A percentile compares a stretch with the other conserved stretches of the same genome.
These are phyloP conservation scores for Pichia inconspicua DNA, from an alignment of 1,139 yeast genomes.

Conservation along the genomic window DNA sequence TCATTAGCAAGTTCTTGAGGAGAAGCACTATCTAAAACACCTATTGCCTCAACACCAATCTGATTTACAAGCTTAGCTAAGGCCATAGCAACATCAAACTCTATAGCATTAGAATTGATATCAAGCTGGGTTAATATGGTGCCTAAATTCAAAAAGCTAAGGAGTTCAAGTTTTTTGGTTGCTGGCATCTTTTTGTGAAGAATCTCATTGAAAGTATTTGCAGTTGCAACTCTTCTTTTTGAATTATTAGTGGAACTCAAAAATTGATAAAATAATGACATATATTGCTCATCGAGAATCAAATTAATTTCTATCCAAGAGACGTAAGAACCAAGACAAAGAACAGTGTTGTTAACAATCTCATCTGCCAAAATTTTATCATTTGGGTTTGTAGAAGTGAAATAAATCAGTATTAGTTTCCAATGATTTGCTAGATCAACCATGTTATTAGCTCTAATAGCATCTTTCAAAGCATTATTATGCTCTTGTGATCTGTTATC, in stretches of 20 bases:
- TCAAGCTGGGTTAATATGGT: slow-evolving; percentile 37
- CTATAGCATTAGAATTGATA: slow-evolving; percentile 33
- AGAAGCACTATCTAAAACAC: slow-evolving; percentile 49
- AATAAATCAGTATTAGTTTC: slow-evolving; percentile 47
- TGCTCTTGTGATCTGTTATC: slow-evolving; percentile 55
- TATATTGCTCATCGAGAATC: slow-evolving; percentile 60
- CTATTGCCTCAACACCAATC: slow-evolving; percentile 67
- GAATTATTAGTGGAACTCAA: slow-evolving; percentile 37
- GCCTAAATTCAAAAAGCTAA: slow-evolving; percentile 62
- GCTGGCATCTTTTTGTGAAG: slow-evolving; percentile 90
- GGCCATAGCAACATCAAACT: slow-evolving; percentile 63
- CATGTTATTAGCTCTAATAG: slow-evolving; percentile 73
- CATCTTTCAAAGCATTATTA: slow-evolving; percentile 69
- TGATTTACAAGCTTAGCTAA: slow-evolving; percentile 68
- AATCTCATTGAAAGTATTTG: slow-evolving; percentile 71
- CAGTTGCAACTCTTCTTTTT: slow-evolving; percentile 46
- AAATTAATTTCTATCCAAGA: slow-evolving; percentile 92
- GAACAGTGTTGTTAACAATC: slow-evolving; percentile 52
- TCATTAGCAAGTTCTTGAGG: slow-evolving; percentile 26
- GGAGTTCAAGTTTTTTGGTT: slow-evolving; percentile 69
- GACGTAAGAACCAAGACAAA: slow-evolving; percentile 75
- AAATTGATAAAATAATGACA: slow-evolving; percentile 55
- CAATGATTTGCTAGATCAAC: slow-evolving; percentile 56
- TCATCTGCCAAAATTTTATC: slow-evolving; percentile 32
- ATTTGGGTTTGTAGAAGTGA: slow-evolving; percentile 19